Percentiles rank a stretch among this genome's conserved stretches.
These are phyloP conservation scores for Orobanche coerulescens DNA, from an alignment of 257 asterid species.

Conservation along the genomic window DNA sequence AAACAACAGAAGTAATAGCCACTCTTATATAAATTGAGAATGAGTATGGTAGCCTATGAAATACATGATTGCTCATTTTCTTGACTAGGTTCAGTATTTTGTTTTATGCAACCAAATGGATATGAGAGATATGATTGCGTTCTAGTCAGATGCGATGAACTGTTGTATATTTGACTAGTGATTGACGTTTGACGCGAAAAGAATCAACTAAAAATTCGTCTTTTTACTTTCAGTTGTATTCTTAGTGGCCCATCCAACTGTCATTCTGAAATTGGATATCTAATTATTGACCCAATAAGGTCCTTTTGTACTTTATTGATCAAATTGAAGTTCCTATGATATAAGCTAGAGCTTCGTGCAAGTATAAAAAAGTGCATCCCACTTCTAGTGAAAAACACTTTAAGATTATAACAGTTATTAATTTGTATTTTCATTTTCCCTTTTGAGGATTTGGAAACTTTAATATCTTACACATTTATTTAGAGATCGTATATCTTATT, in stretches of 20 bases:
- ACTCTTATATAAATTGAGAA: neutral
- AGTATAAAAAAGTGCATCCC: too few relatives aligned
- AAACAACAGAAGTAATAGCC: neutral
- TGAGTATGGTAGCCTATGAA: slow-evolving; percentile 1
- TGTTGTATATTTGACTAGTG: slow-evolving; percentile 6
- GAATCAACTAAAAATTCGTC: slow-evolving; percentile 1
- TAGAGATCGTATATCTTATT: too few relatives aligned
- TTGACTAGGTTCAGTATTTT: neutral
- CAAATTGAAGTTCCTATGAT: neutral
- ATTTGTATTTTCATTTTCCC: too few relatives aligned
- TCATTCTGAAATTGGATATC: neutral
- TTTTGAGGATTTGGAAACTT: too few relatives aligned
- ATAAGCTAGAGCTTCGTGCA: too few relatives aligned
- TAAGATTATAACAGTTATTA: too few relatives aligned
- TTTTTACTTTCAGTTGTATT: neutral
- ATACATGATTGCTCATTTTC: neutral
- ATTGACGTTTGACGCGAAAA: slow-evolving; percentile 7
- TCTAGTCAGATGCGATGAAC: slow-evolving; percentile 4
- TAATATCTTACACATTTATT: too few relatives aligned
- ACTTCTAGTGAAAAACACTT: too few relatives aligned
- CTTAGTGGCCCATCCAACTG: neutral
- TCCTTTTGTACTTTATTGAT: neutral
- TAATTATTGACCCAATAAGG: neutral
- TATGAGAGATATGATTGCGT: neutral
- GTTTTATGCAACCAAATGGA: neutral